A percentile compares a stretch with the other conserved stretches of the same genome.
phyloP scores from a whole-genome alignment of 2,329 filamentous ascomycete species.

The Ustilaginoidea virens region DNA sequence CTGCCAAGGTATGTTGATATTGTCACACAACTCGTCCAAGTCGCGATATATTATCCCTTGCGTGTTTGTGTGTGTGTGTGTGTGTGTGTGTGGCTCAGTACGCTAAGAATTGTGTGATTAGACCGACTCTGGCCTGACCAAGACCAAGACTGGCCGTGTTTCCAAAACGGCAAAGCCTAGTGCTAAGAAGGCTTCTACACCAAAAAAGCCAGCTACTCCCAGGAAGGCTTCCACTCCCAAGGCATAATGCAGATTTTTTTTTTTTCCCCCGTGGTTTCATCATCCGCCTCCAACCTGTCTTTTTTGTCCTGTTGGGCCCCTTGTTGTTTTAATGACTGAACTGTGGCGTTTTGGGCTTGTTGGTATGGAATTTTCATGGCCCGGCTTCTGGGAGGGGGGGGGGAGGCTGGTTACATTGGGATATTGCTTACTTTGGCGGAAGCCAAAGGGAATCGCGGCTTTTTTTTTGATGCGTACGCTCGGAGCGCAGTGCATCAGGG shows the following conservation, averaged over 20 bases:
- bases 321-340: slow-evolving; percentile 17
- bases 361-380: slow-evolving; percentile 8
- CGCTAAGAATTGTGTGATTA: too few relatives aligned
- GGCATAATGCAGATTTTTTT: slow-evolving; percentile 15
- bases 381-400: too few relatives aligned
- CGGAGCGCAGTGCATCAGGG: slow-evolving; percentile 8
- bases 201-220: slow-evolving; percentile 28
- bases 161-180: slow-evolving; percentile 46
- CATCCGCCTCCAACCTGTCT: too few relatives aligned
- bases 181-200: slow-evolving; percentile 29
- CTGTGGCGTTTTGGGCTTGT: slow-evolving; percentile 20
- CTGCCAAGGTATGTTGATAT: slow-evolving; percentile 10
- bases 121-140: slow-evolving; percentile 45
- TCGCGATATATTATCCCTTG: too few relatives aligned
- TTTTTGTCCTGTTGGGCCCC: too few relatives aligned
- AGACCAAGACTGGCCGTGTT: slow-evolving; percentile 78
- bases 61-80: too few relatives aligned
- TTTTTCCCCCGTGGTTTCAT: slow-evolving; percentile 12
- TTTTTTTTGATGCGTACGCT: slow-evolving; percentile 9
- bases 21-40: too few relatives aligned
- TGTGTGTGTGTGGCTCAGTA: too few relatives aligned
- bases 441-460: slow-evolving; percentile 8
- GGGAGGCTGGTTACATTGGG: slow-evolving; percentile 6
- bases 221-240: slow-evolving; percentile 30
- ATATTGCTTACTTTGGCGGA: slow-evolving; percentile 8